These are phyloP conservation scores for Phalaenopsis aphrodite DNA, from an alignment of 106 monocot species.

Conservation along the genomic window DNA sequence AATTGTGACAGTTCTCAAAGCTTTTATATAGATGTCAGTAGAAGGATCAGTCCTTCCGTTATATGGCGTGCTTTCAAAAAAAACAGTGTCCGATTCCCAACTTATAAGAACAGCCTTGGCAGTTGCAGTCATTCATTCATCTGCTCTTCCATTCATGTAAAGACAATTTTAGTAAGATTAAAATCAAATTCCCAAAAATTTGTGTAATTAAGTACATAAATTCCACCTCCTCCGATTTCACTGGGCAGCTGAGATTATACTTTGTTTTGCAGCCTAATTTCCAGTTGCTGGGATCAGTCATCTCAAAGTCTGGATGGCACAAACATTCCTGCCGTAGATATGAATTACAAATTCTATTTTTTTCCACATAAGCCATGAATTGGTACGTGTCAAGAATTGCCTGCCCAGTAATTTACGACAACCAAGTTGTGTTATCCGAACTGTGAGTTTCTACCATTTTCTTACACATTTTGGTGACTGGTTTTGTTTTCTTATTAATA, in stretches of 20 bases:
- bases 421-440: conserved; percentile 15
- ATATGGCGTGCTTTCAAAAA: conserved; percentile 26
- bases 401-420: conserved; percentile 35
- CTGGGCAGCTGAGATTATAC: conserved; percentile 16
- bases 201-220: conserved; percentile 20
- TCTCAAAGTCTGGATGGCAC: conserved; percentile 40
- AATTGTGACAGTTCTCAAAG: background rate
- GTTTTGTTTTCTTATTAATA: background rate
- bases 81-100: conserved; percentile 27
- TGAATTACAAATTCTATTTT: conserved; percentile 41
- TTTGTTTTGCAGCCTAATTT: conserved; percentile 42
- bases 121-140: conserved; percentile 29
- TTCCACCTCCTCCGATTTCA: background rate
- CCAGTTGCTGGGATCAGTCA: conserved; percentile 42
- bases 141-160: conserved; percentile 25
- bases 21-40: conserved; percentile 36
- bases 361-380: conserved; percentile 47
- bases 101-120: conserved; percentile 40
- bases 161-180: background rate
- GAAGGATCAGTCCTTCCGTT: conserved; percentile 28
- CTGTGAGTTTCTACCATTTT: conserved; percentile 47
- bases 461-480: conserved; percentile 7
- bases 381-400: conserved; percentile 21
- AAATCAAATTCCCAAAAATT: conserved; percentile 60
- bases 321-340: conserved; percentile 17